phyloP scores from a whole-genome alignment of 108 stramenopile genomes.

The Discostella pseudostelligera region DNA sequence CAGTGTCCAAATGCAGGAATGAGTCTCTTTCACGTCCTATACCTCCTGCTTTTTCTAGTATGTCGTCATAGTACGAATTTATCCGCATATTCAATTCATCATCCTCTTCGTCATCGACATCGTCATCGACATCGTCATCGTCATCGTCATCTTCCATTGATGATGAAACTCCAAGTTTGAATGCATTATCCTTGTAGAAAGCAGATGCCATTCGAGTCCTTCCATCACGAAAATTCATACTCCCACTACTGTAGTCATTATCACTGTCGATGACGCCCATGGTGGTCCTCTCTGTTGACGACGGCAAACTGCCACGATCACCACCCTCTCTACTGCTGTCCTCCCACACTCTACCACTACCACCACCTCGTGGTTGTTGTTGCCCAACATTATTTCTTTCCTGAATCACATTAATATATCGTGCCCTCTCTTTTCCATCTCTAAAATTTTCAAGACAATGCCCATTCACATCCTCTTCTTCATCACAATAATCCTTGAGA shows the following conservation, averaged over 20 bases:
- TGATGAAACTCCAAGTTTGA: background rate
- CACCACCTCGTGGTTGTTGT: background rate
- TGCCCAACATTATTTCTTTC: too few relatives aligned
- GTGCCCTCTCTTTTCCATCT: conserved; percentile 32
- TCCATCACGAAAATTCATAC: conserved; percentile 13
- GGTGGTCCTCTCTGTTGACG: background rate
- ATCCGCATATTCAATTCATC: too few relatives aligned
- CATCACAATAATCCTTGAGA: conserved; percentile 9
- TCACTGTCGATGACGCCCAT: background rate
- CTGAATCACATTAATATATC: conserved; percentile 12
- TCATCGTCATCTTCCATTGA: too few relatives aligned
- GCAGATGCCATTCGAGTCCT: background rate
- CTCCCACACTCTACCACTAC: background rate
- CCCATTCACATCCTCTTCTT: background rate
- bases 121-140: background rate
- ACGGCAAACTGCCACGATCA: background rate
- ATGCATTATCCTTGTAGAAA: conserved; percentile 5
- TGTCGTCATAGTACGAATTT: too few relatives aligned
- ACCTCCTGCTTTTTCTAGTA: too few relatives aligned
- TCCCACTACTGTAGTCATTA: background rate
- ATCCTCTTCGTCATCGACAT: background rate
- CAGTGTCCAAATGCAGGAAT: too few relatives aligned
- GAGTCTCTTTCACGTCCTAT: too few relatives aligned
- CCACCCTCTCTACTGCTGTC: background rate
- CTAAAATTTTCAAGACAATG: conserved; percentile 36